Evolutionary conservation across 805 yeast species (phyloP).

Genomic region (Metschnikowia noctiluminum): DNA sequence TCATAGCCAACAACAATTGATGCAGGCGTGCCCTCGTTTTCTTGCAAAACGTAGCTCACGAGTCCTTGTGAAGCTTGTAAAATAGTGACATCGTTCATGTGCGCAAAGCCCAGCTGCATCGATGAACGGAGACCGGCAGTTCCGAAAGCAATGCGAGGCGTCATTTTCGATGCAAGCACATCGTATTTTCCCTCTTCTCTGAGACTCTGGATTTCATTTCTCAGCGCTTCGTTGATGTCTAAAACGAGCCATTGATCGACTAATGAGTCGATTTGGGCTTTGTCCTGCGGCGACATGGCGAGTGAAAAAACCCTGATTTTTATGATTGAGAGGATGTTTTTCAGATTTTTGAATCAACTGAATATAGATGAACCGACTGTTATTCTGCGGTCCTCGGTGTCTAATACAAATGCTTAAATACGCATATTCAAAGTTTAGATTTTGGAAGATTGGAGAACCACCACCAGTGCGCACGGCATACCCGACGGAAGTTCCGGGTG

Average conservation of each 20-base stretch:
- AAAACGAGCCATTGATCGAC: conserved; percentile 36
- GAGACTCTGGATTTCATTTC: conserved; percentile 51
- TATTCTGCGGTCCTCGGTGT: too few relatives aligned
- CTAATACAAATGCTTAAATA: too few relatives aligned
- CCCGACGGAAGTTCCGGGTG: too few relatives aligned
- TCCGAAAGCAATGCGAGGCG: conserved; percentile 73
- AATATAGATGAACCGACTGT: too few relatives aligned
- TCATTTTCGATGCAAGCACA: conserved; percentile 50
- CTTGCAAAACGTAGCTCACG: conserved; percentile 44
- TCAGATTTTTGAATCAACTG: background rate
- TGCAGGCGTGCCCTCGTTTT: conserved; percentile 1
- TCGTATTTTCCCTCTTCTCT: conserved; percentile 33
- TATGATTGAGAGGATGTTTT: too few relatives aligned
- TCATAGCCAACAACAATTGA: conserved; percentile 85
- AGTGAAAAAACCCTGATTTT: too few relatives aligned
- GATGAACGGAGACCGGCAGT: conserved; percentile 88
- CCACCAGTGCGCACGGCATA: too few relatives aligned
- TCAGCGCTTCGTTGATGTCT: conserved; percentile 44
- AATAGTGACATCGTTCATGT: conserved; percentile 87
- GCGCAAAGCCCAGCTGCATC: conserved; percentile 88
- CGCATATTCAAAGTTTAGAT: too few relatives aligned
- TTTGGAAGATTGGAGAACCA: too few relatives aligned
- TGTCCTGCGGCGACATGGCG: too few relatives aligned
- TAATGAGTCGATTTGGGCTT: conserved; percentile 19
- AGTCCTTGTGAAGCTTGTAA: conserved; percentile 88